Evolutionary conservation across 495 filamentous ascomycete species (phyloP).

Genomic region (Penicillium pancosmium): DNA sequence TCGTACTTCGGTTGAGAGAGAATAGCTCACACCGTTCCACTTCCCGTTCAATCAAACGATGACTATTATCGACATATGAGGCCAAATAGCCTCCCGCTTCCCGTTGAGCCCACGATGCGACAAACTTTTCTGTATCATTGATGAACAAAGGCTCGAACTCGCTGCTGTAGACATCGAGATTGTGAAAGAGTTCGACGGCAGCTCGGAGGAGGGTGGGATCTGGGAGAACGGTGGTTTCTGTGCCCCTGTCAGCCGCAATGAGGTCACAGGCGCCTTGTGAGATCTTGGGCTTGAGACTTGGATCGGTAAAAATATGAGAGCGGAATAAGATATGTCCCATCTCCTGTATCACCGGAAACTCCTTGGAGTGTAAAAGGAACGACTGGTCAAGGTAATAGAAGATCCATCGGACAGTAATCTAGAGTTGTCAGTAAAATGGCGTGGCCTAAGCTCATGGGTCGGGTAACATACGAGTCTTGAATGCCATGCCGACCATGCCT

Average conservation of each 20-base stretch:
- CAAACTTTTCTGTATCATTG: slow-evolving; percentile 63
- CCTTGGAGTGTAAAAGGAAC: slow-evolving; percentile 72
- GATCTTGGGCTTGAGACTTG: slow-evolving; percentile 53
- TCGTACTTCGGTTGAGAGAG: slow-evolving; percentile 79
- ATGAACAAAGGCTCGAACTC: slow-evolving; percentile 81
- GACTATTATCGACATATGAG: slow-evolving; percentile 69
- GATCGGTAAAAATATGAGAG: slow-evolving; percentile 56
- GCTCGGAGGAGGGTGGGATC: slow-evolving; percentile 65
- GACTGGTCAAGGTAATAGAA: slow-evolving; percentile 93
- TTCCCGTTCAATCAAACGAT: slow-evolving; percentile 68
- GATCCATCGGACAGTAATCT: slow-evolving; percentile 77
- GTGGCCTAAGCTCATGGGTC: background rate
- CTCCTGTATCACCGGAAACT: slow-evolving; percentile 56
- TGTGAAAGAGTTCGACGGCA: slow-evolving; percentile 76
- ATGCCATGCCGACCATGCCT: slow-evolving; percentile 79
- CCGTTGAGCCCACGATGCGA: slow-evolving; percentile 64
- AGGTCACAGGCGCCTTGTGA: slow-evolving; percentile 75
- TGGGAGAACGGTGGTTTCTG: slow-evolving; percentile 33
- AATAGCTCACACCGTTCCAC: slow-evolving; percentile 73
- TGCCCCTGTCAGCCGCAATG: slow-evolving; percentile 69
- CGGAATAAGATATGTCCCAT: slow-evolving; percentile 63
- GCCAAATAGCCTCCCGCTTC: slow-evolving; percentile 62
- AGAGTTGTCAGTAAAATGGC: background rate
- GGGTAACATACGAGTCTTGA: slow-evolving; percentile 63
- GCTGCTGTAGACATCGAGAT: slow-evolving; percentile 73